Evolutionary conservation across 768 basidiomycete species (phyloP).

Genomic region (Paxillus ammoniavirescens): DNA sequence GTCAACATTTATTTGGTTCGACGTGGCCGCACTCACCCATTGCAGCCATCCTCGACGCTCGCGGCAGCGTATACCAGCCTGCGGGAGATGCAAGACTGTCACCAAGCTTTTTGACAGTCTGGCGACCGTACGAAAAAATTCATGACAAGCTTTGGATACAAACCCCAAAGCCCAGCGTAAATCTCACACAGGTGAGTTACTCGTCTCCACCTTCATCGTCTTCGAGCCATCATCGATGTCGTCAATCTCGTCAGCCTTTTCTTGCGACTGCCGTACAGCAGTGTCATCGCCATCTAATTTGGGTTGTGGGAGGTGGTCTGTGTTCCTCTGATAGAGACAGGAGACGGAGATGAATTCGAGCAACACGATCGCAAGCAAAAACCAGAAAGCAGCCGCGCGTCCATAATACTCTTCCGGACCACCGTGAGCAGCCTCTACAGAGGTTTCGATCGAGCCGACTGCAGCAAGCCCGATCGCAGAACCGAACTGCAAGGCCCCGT

Average conservation of each 20-base stretch:
- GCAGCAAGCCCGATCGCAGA: slow-evolving; percentile 50
- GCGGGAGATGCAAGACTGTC: too few species aligned
- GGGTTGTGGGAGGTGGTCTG: slow-evolving; percentile 8
- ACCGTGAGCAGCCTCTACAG: slow-evolving; percentile 36
- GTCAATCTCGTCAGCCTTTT: background rate
- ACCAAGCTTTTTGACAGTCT: too few species aligned
- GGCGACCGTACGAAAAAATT: too few species aligned
- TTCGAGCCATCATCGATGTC: background rate
- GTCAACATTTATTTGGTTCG: too few species aligned
- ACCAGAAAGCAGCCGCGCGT: slow-evolving; percentile 46
- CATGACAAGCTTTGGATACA: too few species aligned
- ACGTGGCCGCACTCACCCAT: too few species aligned
- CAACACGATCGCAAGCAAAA: slow-evolving; percentile 36
- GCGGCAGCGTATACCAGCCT: too few species aligned
- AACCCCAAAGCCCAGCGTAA: too few species aligned
- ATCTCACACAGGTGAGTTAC: background rate
- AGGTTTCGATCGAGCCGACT: slow-evolving; percentile 47
- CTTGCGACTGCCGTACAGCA: background rate
- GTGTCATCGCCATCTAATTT: background rate
- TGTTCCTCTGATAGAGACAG: slow-evolving; percentile 33
- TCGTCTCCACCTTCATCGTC: too few species aligned
- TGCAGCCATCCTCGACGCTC: too few species aligned
- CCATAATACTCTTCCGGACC: slow-evolving; percentile 36
- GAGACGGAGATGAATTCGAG: slow-evolving; percentile 31
- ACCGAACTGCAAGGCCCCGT: slow-evolving; percentile 51